Evolutionary conservation across 345 rosid species (phyloP).

Genomic region (Nasturtium officinale): DNA sequence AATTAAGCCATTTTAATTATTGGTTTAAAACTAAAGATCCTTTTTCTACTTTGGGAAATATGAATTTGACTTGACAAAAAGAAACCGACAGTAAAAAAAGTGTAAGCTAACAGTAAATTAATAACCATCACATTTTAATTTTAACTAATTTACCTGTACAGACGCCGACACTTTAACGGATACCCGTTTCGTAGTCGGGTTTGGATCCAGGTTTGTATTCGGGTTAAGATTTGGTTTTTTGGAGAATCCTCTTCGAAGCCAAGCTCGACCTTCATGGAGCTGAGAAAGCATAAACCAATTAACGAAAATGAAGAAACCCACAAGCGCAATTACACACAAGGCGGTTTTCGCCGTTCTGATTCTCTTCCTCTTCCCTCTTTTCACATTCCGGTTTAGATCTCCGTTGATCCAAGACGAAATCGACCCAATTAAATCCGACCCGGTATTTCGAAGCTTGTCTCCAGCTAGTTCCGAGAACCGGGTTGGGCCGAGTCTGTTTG

Average conservation of each 20-base stretch:
- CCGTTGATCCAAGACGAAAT: slow-evolving; percentile 42
- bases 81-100: not conserved
- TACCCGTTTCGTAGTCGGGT: slow-evolving; percentile 24
- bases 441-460: slow-evolving; percentile 9
- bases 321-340: slow-evolving; percentile 50
- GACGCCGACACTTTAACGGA: slow-evolving; percentile 46
- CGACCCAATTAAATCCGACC: slow-evolving; percentile 32
- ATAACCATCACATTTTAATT: slow-evolving; percentile 8
- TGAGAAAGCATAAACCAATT: slow-evolving; percentile 76
- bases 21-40: not conserved
- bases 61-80: slow-evolving; percentile 31
- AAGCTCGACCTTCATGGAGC: slow-evolving; percentile 57
- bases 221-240: slow-evolving; percentile 24
- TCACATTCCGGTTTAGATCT: slow-evolving; percentile 37
- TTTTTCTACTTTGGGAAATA: not conserved
- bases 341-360: slow-evolving; percentile 53
- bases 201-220: slow-evolving; percentile 16
- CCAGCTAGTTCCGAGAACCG: slow-evolving; percentile 46
- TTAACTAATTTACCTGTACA: slow-evolving; percentile 44
- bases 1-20: not conserved
- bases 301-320: slow-evolving; percentile 67
- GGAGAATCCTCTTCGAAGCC: slow-evolving; percentile 41
- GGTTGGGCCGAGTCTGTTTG: slow-evolving; percentile 43
- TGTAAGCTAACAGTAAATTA: not conserved
- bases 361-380: slow-evolving; percentile 52